Evolutionary conservation across 345 rosid species (phyloP), one percentile per base, ranked within the genome.

Genomic region (Populus nigra): DNA sequence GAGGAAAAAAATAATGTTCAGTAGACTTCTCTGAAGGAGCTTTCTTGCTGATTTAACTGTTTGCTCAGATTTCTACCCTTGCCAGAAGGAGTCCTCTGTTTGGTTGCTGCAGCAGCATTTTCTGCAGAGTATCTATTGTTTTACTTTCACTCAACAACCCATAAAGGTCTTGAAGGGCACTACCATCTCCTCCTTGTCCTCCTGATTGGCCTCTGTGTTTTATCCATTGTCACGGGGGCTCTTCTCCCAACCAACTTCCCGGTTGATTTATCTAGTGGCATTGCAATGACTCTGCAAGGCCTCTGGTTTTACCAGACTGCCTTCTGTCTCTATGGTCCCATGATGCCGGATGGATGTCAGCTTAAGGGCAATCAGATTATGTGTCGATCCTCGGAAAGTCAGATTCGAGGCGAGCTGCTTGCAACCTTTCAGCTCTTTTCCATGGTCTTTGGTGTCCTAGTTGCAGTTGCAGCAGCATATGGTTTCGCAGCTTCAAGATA

Each of bases 301-400:
- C 91, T 96, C 35, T 96, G 99, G 99, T 96, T 96, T 85, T 93
- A 93, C 75, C 99, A 93, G 83, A 93, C 99, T 6, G 98, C 98
- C 79, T 93, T 95, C 86, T 88, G 90, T 73, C 94, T 95, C 35
- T 95, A 95, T 69, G 99, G 99, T 50, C 92, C 96, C 76, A 92
- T 90, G 96, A 91, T 92, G 93, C 99, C 97, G 0, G 85, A 88
- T 55, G 98, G 99, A 8, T 95, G 97, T 80, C 73, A 9, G 72
- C 85, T 91, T 39, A 88, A 88, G 81, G 85, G 20, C 11, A 82
- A 83, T 71, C 45, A 72, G 15, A 86, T 95, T 33, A 63, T 47
- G 7, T 95, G 99, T 57, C 90, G 69, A 74, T 87, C 94, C 35
- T 33, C 16, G 0, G 94, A 88, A 62, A 85, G 76, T 9, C 86